A percentile compares a stretch with the other conserved stretches of the same genome.
Conservation (phyloP, 2,329 filamentous ascomycete genomes). For the Sphaerulina vaccinii region DNA sequence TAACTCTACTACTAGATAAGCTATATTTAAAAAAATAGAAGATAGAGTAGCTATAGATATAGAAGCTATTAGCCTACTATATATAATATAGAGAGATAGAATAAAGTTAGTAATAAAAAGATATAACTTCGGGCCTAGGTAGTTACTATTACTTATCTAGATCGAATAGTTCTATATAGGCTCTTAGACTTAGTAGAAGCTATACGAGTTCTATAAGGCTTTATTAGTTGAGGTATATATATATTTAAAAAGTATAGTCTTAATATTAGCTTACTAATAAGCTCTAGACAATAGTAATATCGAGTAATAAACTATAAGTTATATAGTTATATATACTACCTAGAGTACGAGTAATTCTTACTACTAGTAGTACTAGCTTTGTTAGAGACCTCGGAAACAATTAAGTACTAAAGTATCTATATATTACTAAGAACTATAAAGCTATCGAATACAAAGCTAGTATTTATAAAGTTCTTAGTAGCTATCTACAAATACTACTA, state of each 20-base stretch:
- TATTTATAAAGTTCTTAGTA: slow-evolving; percentile 14
- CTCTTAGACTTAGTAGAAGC: not conserved
- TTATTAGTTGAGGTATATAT: slow-evolving; percentile 2
- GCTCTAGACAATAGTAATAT: slow-evolving; percentile 10
- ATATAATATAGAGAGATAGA: too few species aligned
- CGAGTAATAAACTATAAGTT: slow-evolving; percentile 11
- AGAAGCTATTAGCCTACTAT: too few species aligned
- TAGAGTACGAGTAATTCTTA: slow-evolving; percentile 11
- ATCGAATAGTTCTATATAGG: not conserved
- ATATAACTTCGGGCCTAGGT: not conserved
- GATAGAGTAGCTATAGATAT: too few species aligned
- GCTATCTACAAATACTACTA: slow-evolving; percentile 9
- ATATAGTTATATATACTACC: slow-evolving; percentile 17
- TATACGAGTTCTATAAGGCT: not conserved
- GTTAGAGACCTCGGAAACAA: slow-evolving; percentile 14
- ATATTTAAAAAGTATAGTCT: slow-evolving; percentile 3
- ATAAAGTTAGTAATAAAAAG: not conserved
- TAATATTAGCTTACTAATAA: slow-evolving; percentile 4
- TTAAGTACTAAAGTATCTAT: slow-evolving; percentile 17
- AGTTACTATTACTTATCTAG: not conserved
- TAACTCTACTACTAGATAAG: too few species aligned
- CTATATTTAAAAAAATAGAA: too few species aligned
- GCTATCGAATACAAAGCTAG: slow-evolving; percentile 15
- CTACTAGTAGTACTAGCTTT: slow-evolving; percentile 17
- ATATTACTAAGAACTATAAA: slow-evolving; percentile 6